Evolutionary conservation across 75 land plant species (phyloP).

Genomic region (Sequoia sempervirens): DNA sequence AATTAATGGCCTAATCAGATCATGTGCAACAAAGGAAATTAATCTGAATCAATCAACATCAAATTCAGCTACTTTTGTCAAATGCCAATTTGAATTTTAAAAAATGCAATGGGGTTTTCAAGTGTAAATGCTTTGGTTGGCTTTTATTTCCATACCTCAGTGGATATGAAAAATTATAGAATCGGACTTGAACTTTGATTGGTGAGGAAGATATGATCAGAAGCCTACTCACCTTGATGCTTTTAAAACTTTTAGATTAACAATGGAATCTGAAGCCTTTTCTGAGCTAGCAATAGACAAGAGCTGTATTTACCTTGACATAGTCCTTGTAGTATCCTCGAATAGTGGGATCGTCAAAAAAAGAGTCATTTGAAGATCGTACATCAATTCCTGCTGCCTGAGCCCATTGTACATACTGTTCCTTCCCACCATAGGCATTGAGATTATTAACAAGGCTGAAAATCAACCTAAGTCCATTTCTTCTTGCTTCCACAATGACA

Average conservation of each 20-base stretch:
- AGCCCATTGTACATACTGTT: slow-evolving; percentile 59
- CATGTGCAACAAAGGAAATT: too few species aligned
- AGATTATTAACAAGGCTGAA: slow-evolving; percentile 69
- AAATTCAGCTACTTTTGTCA: too few species aligned
- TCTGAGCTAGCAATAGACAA: neutral
- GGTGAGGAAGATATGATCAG: too few species aligned
- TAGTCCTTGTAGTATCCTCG: slow-evolving; percentile 47
- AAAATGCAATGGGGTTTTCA: too few species aligned
- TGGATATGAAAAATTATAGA: too few species aligned
- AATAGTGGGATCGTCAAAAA: slow-evolving; percentile 39
- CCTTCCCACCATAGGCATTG: slow-evolving; percentile 51
- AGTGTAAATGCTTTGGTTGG: too few species aligned
- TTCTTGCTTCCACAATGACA: slow-evolving; percentile 54
- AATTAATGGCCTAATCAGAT: too few species aligned
- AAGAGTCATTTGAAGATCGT: slow-evolving; percentile 30
- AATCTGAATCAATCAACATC: too few species aligned
- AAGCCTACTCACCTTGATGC: neutral
- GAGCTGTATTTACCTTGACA: slow-evolving; percentile 29
- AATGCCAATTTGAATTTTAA: too few species aligned
- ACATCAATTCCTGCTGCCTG: slow-evolving; percentile 28
- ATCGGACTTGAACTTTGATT: too few species aligned
- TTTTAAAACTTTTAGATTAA: neutral
- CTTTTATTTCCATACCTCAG: too few species aligned
- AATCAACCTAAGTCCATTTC: slow-evolving; percentile 41
- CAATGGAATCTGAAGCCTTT: slow-evolving; percentile 1